Percentiles rank a stretch among this genome's conserved stretches.
These are phyloP conservation scores for Tricholoma hemisulphureum DNA, from an alignment of 768 basidiomycete genomes.

Conservation along the genomic window DNA sequence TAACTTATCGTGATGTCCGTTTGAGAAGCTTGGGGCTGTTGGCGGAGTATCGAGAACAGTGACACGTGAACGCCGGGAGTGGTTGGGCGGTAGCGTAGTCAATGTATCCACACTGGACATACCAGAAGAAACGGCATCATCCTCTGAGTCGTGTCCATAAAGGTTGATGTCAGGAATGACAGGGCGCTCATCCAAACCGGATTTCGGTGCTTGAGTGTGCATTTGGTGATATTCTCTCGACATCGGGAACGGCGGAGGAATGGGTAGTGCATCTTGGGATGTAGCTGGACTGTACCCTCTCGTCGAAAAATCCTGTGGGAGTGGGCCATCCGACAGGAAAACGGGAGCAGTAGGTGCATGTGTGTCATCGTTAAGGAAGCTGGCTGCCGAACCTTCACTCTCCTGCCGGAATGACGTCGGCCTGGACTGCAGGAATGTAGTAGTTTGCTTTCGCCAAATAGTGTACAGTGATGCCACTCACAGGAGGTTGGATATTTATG, in stretches of 20 bases:
- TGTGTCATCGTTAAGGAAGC: not conserved
- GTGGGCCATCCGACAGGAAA: not conserved
- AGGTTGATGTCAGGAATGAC: slow-evolving; percentile 5
- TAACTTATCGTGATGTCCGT: not conserved
- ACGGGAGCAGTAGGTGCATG: not conserved
- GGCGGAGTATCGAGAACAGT: not conserved
- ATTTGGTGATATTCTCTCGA: slow-evolving; percentile 13
- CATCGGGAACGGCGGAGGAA: slow-evolving; percentile 3
- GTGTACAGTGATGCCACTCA: slow-evolving; percentile 18
- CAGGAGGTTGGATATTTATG: slow-evolving; percentile 39
- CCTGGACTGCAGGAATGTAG: slow-evolving; percentile 7
- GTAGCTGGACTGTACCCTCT: not conserved
- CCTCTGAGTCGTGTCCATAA: slow-evolving; percentile 6
- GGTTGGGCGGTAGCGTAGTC: slow-evolving; percentile 6
- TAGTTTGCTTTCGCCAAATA: not conserved
- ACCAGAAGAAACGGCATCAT: slow-evolving; percentile 12
- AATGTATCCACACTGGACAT: slow-evolving; percentile 14
- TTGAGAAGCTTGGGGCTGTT: not conserved
- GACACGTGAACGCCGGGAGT: not conserved
- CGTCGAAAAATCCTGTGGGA: not conserved
- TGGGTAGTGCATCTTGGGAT: slow-evolving; percentile 4
- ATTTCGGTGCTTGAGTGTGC: slow-evolving; percentile 1
- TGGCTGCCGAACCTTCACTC: not conserved
- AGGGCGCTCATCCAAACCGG: slow-evolving; percentile 2
- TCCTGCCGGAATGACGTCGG: slow-evolving; percentile 2